Evolutionary conservation across 1,284 basidiomycete genomes (phyloP).

Genomic region (Tausonia pullulans): DNA sequence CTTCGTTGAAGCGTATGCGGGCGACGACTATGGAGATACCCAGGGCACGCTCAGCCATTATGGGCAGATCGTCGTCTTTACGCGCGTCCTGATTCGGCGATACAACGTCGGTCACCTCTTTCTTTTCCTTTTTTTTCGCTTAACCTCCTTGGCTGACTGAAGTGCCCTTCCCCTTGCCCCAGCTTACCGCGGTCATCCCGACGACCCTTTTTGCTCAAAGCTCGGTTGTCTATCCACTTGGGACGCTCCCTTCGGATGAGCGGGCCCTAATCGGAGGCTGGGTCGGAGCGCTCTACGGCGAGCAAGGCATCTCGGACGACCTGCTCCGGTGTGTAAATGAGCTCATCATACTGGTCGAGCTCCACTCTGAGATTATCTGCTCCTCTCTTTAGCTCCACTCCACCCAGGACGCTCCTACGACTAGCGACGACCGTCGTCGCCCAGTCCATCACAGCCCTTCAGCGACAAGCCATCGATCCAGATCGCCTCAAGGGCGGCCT

Average conservation of each 20-base stretch:
- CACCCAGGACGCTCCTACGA: slow-evolving; percentile 34
- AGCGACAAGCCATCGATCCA: slow-evolving; percentile 37
- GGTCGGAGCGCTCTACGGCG: slow-evolving; percentile 32
- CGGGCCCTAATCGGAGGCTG: slow-evolving; percentile 25
- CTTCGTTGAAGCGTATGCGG: too few relatives aligned
- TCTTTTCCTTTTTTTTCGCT: not conserved
- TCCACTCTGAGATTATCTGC: not conserved
- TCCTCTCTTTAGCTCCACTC: slow-evolving; percentile 27
- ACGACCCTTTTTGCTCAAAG: not conserved
- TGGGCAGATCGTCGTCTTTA: not conserved
- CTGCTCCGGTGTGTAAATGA: slow-evolving; percentile 26
- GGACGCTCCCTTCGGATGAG: not conserved
- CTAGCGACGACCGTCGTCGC: slow-evolving; percentile 40
- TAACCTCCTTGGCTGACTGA: not conserved
- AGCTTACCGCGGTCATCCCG: not conserved
- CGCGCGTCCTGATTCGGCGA: not conserved
- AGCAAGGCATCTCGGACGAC: slow-evolving; percentile 35
- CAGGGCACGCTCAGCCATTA: not conserved
- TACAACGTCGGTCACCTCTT: not conserved
- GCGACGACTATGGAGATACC: not conserved
- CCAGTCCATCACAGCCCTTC: slow-evolving; percentile 38
- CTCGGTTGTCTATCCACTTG: not conserved
- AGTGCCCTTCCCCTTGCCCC: not conserved
- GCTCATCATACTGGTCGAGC: too few relatives aligned
- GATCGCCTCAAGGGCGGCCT: slow-evolving; percentile 41